These are phyloP conservation scores for Hypoxylon sp. DNA, from an alignment of 2,329 filamentous ascomycete species.

Conservation along the genomic window DNA sequence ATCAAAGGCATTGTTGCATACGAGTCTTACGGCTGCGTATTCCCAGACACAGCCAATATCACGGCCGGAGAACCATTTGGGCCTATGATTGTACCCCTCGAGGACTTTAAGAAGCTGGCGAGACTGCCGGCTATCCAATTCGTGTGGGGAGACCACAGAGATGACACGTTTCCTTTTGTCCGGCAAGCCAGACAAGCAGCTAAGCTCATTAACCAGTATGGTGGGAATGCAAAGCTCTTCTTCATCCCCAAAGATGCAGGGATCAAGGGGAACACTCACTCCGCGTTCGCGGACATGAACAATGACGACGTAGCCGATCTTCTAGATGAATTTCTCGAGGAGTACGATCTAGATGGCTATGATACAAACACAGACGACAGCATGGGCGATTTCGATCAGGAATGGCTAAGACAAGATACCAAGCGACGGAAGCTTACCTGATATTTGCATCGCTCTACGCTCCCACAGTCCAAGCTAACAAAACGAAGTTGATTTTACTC, in stretches of 20 bases:
- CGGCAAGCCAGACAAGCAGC: slow-evolving; percentile 43
- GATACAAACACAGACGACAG: slow-evolving; percentile 16
- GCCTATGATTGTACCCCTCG: slow-evolving; percentile 45
- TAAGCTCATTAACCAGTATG: slow-evolving; percentile 49
- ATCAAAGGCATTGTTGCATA: slow-evolving; percentile 55
- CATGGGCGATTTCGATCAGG: slow-evolving; percentile 12
- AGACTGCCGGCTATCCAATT: slow-evolving; percentile 46
- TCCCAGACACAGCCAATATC: slow-evolving; percentile 47
- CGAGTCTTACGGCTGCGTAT: slow-evolving; percentile 47
- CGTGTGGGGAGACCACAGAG: slow-evolving; percentile 48
- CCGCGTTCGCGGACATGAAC: slow-evolving; percentile 50
- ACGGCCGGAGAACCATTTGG: slow-evolving; percentile 44
- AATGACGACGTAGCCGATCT: slow-evolving; percentile 49
- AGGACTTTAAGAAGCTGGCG: slow-evolving; percentile 49
- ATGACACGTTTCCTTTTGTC: slow-evolving; percentile 43
- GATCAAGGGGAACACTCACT: slow-evolving; percentile 49
- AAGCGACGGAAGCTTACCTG: not conserved
- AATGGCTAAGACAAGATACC: slow-evolving; percentile 3
- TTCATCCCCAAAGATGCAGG: slow-evolving; percentile 47
- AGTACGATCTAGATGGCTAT: slow-evolving; percentile 45
- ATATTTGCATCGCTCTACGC: not conserved
- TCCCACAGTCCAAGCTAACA: no score
- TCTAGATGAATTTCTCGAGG: slow-evolving; percentile 46
- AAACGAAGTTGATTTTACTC: no score
- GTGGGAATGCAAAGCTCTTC: slow-evolving; percentile 49